These are phyloP conservation scores for Fusarium papillatum DNA, from an alignment of 2,329 filamentous ascomycete species.

Conservation along the genomic window DNA sequence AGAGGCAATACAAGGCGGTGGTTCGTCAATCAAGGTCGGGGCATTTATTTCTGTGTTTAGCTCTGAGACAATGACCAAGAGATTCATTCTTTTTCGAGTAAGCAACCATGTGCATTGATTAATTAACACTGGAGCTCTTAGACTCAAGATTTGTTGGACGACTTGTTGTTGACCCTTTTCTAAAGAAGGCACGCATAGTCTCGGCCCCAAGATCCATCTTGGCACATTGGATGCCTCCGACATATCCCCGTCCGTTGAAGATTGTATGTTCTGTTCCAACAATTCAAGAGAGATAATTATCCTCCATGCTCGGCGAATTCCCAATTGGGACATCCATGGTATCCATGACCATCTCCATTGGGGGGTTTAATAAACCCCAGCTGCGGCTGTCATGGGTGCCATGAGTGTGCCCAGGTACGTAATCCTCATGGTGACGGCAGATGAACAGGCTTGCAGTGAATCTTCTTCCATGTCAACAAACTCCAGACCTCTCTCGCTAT, in stretches of 20 bases:
- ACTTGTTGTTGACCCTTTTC: not conserved
- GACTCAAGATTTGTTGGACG: not conserved
- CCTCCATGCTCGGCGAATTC: constrained; percentile 1
- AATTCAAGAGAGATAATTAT: not conserved
- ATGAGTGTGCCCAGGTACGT: not conserved
- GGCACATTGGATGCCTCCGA: constrained; percentile 20
- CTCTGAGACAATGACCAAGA: not conserved
- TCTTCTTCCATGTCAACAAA: not conserved
- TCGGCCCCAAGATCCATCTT: constrained; percentile 10
- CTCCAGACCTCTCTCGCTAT: not conserved
- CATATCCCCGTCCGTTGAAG: constrained; percentile 18
- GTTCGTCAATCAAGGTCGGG: not conserved
- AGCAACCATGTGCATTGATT: not conserved
- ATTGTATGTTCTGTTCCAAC: not conserved
- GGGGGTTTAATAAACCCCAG: constrained; percentile 1
- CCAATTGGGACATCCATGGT: not conserved
- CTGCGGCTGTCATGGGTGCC: not conserved
- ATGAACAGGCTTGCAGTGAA: not conserved
- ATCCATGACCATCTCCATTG: not conserved
- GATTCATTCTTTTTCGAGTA: not conserved
- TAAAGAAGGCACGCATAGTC: not conserved
- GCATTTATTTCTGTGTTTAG: not conserved
- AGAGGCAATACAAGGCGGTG: not conserved
- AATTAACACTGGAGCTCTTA: not conserved
- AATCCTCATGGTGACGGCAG: not conserved